Evolutionary conservation across 1,284 basidiomycete genomes (phyloP).

Genomic region (Nidula niveotomentosa): DNA sequence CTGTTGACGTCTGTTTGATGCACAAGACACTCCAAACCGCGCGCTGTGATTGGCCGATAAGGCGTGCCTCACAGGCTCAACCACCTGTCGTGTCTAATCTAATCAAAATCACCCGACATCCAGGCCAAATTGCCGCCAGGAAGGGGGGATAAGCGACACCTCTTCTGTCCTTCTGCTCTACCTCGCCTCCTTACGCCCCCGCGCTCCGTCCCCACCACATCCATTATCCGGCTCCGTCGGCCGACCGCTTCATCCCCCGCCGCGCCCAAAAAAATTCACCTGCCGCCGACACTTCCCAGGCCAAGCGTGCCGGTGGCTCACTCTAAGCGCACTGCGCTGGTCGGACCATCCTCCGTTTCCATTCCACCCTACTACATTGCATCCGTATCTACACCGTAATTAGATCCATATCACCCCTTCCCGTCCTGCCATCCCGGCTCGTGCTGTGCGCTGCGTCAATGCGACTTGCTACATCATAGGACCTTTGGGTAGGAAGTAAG

Average conservation of each 20-base stretch:
- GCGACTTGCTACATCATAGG: constrained; percentile 32
- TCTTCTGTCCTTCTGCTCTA: too few relatives aligned
- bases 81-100: neutral
- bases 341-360: too few relatives aligned
- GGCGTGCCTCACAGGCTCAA: constrained; percentile 1
- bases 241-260: neutral
- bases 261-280: neutral
- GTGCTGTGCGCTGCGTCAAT: neutral
- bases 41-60: constrained; percentile 42
- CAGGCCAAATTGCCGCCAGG: neutral
- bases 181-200: too few relatives aligned
- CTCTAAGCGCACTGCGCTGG: too few relatives aligned
- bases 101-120: neutral
- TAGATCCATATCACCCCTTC: too few relatives aligned
- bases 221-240: constrained; percentile 2
- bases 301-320: too few relatives aligned
- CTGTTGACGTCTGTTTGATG: constrained; percentile 31
- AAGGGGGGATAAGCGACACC: too few relatives aligned
- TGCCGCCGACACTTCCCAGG: neutral
- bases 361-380: too few relatives aligned
- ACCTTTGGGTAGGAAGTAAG: constrained; percentile 26
- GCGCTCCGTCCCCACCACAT: neutral
- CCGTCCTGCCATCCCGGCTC: too few relatives aligned
- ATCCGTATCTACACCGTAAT: too few relatives aligned
- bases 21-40: neutral